These are phyloP conservation scores for Cryptococcus neoformans DNA, from an alignment of 1,284 basidiomycete species.

Conservation along the genomic window DNA sequence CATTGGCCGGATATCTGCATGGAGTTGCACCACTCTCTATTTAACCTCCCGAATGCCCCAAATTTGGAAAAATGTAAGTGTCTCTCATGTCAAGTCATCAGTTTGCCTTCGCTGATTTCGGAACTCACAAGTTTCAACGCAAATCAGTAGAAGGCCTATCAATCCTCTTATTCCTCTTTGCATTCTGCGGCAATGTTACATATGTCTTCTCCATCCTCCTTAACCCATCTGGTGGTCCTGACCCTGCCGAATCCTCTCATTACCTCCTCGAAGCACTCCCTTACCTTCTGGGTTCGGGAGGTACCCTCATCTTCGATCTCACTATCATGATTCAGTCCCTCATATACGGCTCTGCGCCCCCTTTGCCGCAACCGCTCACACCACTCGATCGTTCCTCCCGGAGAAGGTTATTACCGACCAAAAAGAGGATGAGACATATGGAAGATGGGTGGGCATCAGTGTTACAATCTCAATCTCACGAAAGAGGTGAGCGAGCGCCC, in stretches of 20 bases:
- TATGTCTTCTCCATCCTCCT: slow-evolving; percentile 79
- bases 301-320: slow-evolving; percentile 84
- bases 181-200: slow-evolving; percentile 85
- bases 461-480: neutral
- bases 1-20: slow-evolving; percentile 83
- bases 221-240: slow-evolving; percentile 33
- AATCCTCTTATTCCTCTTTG: slow-evolving; percentile 86
- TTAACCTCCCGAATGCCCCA: slow-evolving; percentile 87
- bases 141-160: slow-evolving; percentile 93
- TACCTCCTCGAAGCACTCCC: slow-evolving; percentile 48
- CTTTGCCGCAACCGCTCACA: slow-evolving; percentile 21
- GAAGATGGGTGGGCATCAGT: slow-evolving; percentile 16
- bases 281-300: slow-evolving; percentile 80
- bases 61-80: slow-evolving; percentile 93
- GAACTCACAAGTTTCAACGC: slow-evolving; percentile 63
- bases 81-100: neutral
- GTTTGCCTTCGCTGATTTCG: neutral
- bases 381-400: slow-evolving; percentile 13
- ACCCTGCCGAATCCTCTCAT: slow-evolving; percentile 29
- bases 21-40: slow-evolving; percentile 87
- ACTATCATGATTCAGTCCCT: slow-evolving; percentile 69
- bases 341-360: slow-evolving; percentile 53
- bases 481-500: neutral
- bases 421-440: slow-evolving; percentile 11
- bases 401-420: slow-evolving; percentile 7